Conservation (phyloP, 1,284 basidiomycete species). For the Tylopilus sp. region DNA sequence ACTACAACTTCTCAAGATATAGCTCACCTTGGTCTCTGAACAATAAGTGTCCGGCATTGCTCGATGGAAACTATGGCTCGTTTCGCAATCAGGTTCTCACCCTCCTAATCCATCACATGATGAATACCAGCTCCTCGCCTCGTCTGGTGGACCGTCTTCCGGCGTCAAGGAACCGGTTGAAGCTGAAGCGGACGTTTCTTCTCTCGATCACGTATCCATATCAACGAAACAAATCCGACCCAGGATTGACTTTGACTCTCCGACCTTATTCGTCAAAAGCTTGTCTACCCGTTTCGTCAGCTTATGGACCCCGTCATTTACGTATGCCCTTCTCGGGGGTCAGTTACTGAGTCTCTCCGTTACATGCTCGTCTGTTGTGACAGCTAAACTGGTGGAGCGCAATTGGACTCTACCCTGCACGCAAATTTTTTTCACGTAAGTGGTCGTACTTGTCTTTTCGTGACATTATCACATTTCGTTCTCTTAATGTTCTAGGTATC, state of each 20-base stretch:
- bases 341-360: constrained; percentile 37
- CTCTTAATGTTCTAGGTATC: constrained; percentile 64
- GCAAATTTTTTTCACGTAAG: constrained; percentile 82
- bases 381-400: constrained; percentile 74
- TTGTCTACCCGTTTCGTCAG: constrained; percentile 34
- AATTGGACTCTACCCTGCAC: constrained; percentile 83
- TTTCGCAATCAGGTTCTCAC: not conserved
- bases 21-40: constrained; percentile 5
- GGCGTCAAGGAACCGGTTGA: constrained; percentile 22
- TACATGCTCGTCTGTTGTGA: constrained; percentile 62
- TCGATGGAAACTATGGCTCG: constrained; percentile 34
- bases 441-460: constrained; percentile 19
- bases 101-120: constrained; percentile 28
- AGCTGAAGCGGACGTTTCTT: not conserved
- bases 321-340: constrained; percentile 41
- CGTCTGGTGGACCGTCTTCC: constrained; percentile 14
- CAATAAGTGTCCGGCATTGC: constrained; percentile 21
- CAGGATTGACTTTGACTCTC: constrained; percentile 33
- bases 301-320: constrained; percentile 42
- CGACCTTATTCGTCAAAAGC: constrained; percentile 27
- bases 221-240: constrained; percentile 24
- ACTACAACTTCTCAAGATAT: not conserved
- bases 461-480: not conserved
- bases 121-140: constrained; percentile 39
- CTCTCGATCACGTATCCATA: constrained; percentile 2